Percentiles rank a stretch among this genome's conserved stretches.
phyloP scores from a whole-genome alignment of 169 alveolate genomes.

The Eimeria acervulina region DNA sequence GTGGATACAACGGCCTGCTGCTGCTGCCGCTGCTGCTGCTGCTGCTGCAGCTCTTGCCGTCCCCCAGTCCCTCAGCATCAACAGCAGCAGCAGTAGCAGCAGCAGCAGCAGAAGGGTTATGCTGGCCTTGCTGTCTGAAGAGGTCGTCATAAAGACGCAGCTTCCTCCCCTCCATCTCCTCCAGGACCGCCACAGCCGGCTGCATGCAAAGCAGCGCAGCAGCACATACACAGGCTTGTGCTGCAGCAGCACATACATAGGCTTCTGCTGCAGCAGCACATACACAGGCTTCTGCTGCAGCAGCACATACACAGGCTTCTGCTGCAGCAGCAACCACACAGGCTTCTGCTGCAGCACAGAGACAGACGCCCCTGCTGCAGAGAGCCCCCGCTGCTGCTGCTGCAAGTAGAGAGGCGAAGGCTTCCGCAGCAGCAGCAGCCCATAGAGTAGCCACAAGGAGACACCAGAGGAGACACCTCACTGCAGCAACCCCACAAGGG shows the following conservation, averaged over 20 bases:
- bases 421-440: too few relatives aligned
- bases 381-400: too few relatives aligned
- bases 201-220: conserved; percentile 34
- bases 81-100: conserved; percentile 52
- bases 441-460: too few relatives aligned
- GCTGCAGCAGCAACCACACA: background rate
- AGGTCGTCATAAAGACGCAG: conserved; percentile 73
- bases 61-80: background rate
- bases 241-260: background rate
- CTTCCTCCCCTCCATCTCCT: conserved; percentile 40
- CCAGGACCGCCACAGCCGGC: conserved; percentile 73
- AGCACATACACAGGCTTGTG: background rate
- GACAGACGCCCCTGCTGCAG: too few relatives aligned
- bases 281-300: too few relatives aligned
- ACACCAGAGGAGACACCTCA: too few relatives aligned
- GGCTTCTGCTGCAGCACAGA: background rate
- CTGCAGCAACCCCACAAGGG: too few relatives aligned
- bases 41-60: background rate
- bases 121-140: conserved; percentile 48
- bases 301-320: background rate
- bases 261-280: background rate
- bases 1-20: conserved; percentile 39
- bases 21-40: background rate
- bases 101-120: conserved; percentile 2
- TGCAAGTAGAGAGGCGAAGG: too few relatives aligned